Base-by-base conservation (phyloP, 192 early-diverging fungal genomes). In the Backusella tarrabulga region DNA sequence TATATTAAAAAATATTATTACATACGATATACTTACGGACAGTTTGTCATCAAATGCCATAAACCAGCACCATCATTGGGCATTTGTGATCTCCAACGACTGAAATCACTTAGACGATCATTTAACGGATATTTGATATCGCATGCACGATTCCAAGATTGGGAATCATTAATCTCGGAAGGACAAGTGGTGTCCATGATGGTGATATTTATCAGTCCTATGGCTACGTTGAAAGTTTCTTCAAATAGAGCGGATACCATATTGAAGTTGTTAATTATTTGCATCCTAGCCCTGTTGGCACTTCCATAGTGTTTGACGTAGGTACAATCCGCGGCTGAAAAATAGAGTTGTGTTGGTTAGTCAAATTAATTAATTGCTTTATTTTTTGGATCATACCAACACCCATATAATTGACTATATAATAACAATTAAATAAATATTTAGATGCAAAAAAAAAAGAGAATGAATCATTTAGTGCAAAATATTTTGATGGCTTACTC, bases 31-130 rank as follows among this genome's bases (percentile, higher is more conserved):
- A 32, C 78, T 87, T 82, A 88, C 66, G 89, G 86, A 70, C 92
- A 93, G 68, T 88, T 88, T 14, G 96, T 97, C 95, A 98, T 92
- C 73, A 98, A 83, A 80, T 97, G 96, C 97, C 97, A 98, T 50
- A 98, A 84, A 7, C 94, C 95, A 2, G 90, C 88, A 8, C 91
- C 88, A 81, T 96, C 95, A 21, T 85, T 79, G 15, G 85, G 84
- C n/a, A 88, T 82, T 9, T 73, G 72, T 7, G 93, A 93, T 71
- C 97, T 87, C 97, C 97, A 98, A 21, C 84, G 41, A 68, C 92
- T 93, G 82, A 98, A 98, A 80, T 96, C 97, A 83, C 89, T 93
- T 46, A 98, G 80, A 8, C 96, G 89, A 34, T 87, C 46, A 41
- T 89, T 88, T 54, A 98, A 95, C 5, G 86, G 76, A 78, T 96